These are phyloP conservation scores for Pichia rugopelliculosa DNA, from an alignment of 805 yeast species.

Conservation along the genomic window DNA sequence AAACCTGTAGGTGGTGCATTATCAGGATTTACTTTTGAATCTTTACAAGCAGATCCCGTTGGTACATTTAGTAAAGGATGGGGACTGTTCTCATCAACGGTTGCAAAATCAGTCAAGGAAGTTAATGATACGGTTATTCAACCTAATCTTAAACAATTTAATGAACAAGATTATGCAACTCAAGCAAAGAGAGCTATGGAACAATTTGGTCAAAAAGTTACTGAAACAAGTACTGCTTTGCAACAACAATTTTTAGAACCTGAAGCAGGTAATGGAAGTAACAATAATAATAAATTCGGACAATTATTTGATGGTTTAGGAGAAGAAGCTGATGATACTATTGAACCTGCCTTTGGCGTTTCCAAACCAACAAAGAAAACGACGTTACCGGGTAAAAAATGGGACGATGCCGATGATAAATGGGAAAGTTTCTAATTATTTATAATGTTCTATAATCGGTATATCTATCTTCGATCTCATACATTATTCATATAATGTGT, in stretches of 20 bases:
- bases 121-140: conserved; percentile 84
- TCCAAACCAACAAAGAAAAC: conserved; percentile 52
- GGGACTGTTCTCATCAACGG: conserved; percentile 85
- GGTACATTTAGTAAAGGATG: conserved; percentile 92
- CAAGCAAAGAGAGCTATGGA: conserved; percentile 92
- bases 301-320: conserved; percentile 52
- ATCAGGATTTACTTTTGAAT: conserved; percentile 55
- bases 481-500: no score
- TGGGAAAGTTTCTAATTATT: conserved; percentile 56
- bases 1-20: conserved; percentile 32
- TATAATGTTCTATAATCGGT: neutral
- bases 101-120: conserved; percentile 74
- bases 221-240: conserved; percentile 76
- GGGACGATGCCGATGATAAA: conserved; percentile 37
- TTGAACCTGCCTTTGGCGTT: conserved; percentile 62
- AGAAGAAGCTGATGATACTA: conserved; percentile 33
- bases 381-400: conserved; percentile 44
- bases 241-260: conserved; percentile 34
- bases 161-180: conserved; percentile 67
- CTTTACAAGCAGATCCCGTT: conserved; percentile 74
- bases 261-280: conserved; percentile 35
- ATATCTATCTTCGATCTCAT: no score
- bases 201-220: conserved; percentile 92
- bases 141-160: conserved; percentile 80
- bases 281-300: conserved; percentile 36